Percentiles rank a stretch among this genome's conserved stretches.
These are phyloP conservation scores for Saksenaea oblongispora DNA, from an alignment of 371 early-diverging fungal genomes.

Conservation along the genomic window DNA sequence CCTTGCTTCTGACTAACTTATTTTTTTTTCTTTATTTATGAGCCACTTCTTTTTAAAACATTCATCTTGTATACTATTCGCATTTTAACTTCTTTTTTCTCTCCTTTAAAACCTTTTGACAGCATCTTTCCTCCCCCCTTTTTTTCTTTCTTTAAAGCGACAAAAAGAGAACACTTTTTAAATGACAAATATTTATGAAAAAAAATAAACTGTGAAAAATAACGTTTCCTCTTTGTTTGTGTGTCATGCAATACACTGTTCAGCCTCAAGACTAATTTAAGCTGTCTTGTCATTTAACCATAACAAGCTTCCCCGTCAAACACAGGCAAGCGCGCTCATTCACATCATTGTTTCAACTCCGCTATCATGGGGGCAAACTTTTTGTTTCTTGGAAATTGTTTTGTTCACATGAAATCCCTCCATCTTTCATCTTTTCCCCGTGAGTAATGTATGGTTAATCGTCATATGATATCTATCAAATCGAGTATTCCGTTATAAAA, in stretches of 20 bases:
- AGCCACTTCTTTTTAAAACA: neutral
- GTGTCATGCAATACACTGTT: neutral
- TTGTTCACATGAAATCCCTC: neutral
- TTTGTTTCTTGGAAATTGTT: neutral
- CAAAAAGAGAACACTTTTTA: no score
- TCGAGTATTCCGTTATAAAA: neutral
- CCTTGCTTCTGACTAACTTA: neutral
- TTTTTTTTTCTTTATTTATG: neutral
- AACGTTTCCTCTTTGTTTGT: neutral
- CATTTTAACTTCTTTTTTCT: neutral
- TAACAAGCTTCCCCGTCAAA: neutral
- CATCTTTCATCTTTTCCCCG: neutral
- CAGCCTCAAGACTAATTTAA: conserved; percentile 1
- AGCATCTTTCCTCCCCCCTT: neutral
- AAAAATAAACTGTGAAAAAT: no score
- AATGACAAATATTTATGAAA: no score
- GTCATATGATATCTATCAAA: neutral
- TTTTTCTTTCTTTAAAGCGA: neutral
- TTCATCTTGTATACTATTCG: conserved; percentile 5
- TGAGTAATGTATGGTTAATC: neutral
- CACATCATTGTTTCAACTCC: conserved; percentile 5
- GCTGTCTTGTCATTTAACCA: conserved; percentile 1
- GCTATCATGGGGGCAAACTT: neutral
- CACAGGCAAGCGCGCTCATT: neutral
- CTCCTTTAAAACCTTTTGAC: neutral